Conservation (phyloP, 306 rosid genomes). For the Geum urbanum region DNA sequence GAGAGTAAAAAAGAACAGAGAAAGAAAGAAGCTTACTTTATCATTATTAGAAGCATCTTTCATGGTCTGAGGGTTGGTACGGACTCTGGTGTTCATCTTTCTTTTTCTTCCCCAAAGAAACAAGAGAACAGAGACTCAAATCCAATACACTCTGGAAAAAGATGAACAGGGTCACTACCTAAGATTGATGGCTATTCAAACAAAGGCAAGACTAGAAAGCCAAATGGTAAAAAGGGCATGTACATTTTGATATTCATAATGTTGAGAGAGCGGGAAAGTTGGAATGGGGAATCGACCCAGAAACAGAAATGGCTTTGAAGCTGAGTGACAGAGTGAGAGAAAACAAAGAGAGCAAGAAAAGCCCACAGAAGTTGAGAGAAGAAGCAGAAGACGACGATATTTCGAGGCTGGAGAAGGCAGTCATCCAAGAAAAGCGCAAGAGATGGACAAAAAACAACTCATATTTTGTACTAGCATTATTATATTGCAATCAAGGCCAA, state of each 20-base stretch:
- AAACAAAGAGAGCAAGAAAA: conserved; percentile 34
- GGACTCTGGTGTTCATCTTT: conserved; percentile 58
- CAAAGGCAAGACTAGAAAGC: conserved; percentile 1
- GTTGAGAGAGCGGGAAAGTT: conserved; percentile 64
- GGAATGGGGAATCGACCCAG: conserved; percentile 29
- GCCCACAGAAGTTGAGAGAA: conserved; percentile 28
- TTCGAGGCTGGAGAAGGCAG: conserved; percentile 38
- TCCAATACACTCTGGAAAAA: conserved; percentile 27
- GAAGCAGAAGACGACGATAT: conserved; percentile 62
- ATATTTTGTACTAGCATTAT: conserved; percentile 5
- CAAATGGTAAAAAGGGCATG: conserved; percentile 7
- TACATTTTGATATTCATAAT: conserved; percentile 43
- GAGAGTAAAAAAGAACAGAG: not conserved
- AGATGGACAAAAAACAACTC: conserved; percentile 33
- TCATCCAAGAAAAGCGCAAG: conserved; percentile 39
- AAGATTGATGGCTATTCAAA: conserved; percentile 7
- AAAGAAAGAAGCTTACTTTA: conserved; percentile 41
- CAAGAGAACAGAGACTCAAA: conserved; percentile 33
- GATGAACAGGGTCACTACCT: conserved; percentile 22
- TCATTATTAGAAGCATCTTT: conserved; percentile 40
- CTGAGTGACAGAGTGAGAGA: conserved; percentile 43
- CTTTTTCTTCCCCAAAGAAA: conserved; percentile 20
- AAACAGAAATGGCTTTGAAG: conserved; percentile 33
- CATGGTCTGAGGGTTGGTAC: conserved; percentile 57
- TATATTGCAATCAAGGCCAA: conserved; percentile 15